Evolutionary conservation across 2,329 filamentous ascomycete species (phyloP).

Genomic region (Paraconiothyrium brasiliense): DNA sequence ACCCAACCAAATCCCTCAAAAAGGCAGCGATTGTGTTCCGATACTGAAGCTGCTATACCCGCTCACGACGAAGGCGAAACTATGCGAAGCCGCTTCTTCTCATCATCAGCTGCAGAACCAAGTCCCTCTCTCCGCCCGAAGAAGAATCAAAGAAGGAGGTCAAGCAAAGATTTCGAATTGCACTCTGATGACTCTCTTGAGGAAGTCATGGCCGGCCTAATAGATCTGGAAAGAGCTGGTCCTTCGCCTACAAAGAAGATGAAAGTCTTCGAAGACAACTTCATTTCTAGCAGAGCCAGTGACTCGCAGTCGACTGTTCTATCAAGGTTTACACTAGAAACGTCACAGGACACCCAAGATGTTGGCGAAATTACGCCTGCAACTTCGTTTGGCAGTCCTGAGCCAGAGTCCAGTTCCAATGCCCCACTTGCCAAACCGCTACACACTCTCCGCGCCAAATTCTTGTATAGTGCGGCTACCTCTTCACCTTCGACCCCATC

Average conservation of each 20-base stretch:
- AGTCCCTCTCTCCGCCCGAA: conserved; percentile 53
- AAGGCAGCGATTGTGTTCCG: conserved; percentile 57
- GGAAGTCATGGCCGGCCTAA: conserved; percentile 52
- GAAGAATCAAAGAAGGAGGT: conserved; percentile 41
- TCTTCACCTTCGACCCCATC: conserved; percentile 10
- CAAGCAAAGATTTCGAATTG: conserved; percentile 54
- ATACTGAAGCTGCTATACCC: conserved; percentile 42
- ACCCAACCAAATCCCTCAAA: conserved; percentile 57
- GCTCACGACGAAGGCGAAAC: conserved; percentile 36
- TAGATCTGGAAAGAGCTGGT: conserved; percentile 43
- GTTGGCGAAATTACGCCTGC: conserved; percentile 41
- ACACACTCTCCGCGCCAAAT: conserved; percentile 42
- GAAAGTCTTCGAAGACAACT: conserved; percentile 42
- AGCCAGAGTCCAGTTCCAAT: conserved; percentile 37
- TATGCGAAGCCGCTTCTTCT: conserved; percentile 58
- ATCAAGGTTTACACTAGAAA: conserved; percentile 32
- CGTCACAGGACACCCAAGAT: conserved; percentile 36
- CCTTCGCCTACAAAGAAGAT: conserved; percentile 45
- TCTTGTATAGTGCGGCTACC: conserved; percentile 34
- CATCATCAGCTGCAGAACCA: conserved; percentile 43
- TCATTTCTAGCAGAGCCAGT: conserved; percentile 25
- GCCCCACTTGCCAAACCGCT: conserved; percentile 40
- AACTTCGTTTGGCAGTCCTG: conserved; percentile 41
- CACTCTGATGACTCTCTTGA: conserved; percentile 60
- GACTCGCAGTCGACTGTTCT: conserved; percentile 41